Percentiles rank a stretch among this genome's conserved stretches.
Evolutionary conservation across 345 rosid species (phyloP).

Genomic region (Populus pruinosa): DNA sequence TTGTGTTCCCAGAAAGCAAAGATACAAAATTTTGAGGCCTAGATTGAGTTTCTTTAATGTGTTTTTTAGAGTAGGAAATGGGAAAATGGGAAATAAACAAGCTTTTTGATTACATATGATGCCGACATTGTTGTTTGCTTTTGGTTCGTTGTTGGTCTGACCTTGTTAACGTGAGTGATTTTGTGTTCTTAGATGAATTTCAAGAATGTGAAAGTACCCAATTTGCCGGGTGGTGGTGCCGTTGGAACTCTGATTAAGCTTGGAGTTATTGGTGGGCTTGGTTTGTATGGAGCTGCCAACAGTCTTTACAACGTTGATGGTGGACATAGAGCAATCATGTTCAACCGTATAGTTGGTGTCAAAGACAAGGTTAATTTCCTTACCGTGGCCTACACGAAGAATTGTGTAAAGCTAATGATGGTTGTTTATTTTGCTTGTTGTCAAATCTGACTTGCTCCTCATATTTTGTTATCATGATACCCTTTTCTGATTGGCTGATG

Average conservation of each 20-base stretch:
- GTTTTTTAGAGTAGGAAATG: background rate
- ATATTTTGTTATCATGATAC: background rate
- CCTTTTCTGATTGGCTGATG: background rate
- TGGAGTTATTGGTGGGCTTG: conserved; percentile 67
- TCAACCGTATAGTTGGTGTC: conserved; percentile 53
- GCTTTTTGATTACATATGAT: background rate
- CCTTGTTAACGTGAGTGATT: background rate
- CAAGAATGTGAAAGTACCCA: conserved; percentile 73
- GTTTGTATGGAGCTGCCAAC: conserved; percentile 58
- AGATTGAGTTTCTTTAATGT: background rate
- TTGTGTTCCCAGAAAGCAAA: background rate
- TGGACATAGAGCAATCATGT: conserved; percentile 67
- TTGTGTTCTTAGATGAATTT: conserved; percentile 31
- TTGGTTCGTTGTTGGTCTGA: background rate
- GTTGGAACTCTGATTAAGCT: conserved; percentile 58
- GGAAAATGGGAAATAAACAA: background rate
- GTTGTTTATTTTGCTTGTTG: background rate
- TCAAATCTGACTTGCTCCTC: background rate
- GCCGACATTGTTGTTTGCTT: background rate
- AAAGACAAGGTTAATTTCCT: conserved; percentile 47
- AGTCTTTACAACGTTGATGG: conserved; percentile 77
- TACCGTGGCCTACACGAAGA: background rate
- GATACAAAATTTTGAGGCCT: background rate
- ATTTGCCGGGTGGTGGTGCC: conserved; percentile 72
- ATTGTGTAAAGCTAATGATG: background rate